phyloP scores from a whole-genome alignment of 129 eudicot genomes.

The Oenanthe sinensis region DNA sequence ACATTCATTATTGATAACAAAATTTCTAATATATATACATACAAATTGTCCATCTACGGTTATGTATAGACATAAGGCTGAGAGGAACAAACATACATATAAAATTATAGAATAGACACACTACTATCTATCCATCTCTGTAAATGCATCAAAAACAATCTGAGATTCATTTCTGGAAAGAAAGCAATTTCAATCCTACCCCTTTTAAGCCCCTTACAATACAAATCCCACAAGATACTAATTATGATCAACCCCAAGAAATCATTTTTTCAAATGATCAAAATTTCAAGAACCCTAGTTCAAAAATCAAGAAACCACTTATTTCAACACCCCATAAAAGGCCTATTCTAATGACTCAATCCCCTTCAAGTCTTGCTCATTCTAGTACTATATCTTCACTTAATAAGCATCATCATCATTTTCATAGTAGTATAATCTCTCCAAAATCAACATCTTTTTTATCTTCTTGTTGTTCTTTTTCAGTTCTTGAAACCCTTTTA shows the following conservation, averaged over 20 bases:
- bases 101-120: not conserved
- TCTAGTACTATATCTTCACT: slow-evolving; percentile 12
- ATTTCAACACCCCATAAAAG: slow-evolving; percentile 26
- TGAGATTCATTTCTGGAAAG: slow-evolving; percentile 42
- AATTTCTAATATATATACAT: no score
- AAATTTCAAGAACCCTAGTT: slow-evolving; percentile 12
- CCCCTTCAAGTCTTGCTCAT: slow-evolving; percentile 8
- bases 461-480: slow-evolving; percentile 22
- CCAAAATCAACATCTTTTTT: slow-evolving; percentile 20
- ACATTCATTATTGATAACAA: no score
- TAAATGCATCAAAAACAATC: slow-evolving; percentile 54
- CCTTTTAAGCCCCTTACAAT: slow-evolving; percentile 1
- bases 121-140: not conserved
- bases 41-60: not conserved
- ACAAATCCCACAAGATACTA: slow-evolving; percentile 11
- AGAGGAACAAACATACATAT: not conserved
- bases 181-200: slow-evolving; percentile 21
- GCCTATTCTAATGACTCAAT: slow-evolving; percentile 26
- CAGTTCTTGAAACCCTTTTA: slow-evolving; percentile 32
- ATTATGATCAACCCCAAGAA: slow-evolving; percentile 3
- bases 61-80: not conserved
- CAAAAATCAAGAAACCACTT: slow-evolving; percentile 19
- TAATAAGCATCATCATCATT: slow-evolving; percentile 12
- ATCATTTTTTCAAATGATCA: slow-evolving; percentile 14
- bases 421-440: slow-evolving; percentile 11